Evolutionary conservation across 163 green algal species (phyloP), one percentile per base, ranked within the genome.

Genomic region (Prototheca cutis): DNA sequence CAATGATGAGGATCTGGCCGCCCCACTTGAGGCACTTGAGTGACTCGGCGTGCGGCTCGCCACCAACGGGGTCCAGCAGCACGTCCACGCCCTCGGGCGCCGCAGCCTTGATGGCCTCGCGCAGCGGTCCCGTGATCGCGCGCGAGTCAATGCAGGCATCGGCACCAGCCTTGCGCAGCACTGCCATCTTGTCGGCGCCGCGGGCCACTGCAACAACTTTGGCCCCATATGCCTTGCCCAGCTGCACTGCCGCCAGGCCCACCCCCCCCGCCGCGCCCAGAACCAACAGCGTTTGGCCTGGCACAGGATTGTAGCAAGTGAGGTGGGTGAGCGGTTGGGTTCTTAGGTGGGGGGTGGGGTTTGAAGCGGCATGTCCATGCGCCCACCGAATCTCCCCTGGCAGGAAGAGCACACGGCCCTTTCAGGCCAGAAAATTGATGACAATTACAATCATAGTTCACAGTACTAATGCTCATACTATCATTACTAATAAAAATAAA

Each of bases 41-140:
- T 1, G 75, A 59, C 39, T 87, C 80, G 3, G 58, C 63, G 45
- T 90, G 81, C 3, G 65, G 36, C 2, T 39, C 18, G 23, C 85
- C 84, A 7, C 84, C 84, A 36, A 96, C 87, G 2, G 78, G 74
- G 68, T 96, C 88, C 65, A 92, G 86, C 32, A 96, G 63, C 1
- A 90, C 76, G 62, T 96, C 66, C 3, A 92, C 77, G 28, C 88
- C 40, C 30, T 40, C 24, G 31, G 34, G 27, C 32, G 36, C 48
- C 24, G 48, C 48, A 19, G 21, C 42, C 42, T 53, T 56, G 2
- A 56, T 33, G 27, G 52, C 51, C 29, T 45, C 30, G 6, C 52
- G 33, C n/a, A 61, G n/a, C 15, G 21, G 19, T 23, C 7, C 30
- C n/a, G 31, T n/a, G 25, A 49, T 51, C 62, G 28, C 62, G 48